A percentile compares a stretch with the other conserved stretches of the same genome.
Conservation (phyloP, 2,329 filamentous ascomycete genomes). For the Colletotrichum cuscutae region DNA sequence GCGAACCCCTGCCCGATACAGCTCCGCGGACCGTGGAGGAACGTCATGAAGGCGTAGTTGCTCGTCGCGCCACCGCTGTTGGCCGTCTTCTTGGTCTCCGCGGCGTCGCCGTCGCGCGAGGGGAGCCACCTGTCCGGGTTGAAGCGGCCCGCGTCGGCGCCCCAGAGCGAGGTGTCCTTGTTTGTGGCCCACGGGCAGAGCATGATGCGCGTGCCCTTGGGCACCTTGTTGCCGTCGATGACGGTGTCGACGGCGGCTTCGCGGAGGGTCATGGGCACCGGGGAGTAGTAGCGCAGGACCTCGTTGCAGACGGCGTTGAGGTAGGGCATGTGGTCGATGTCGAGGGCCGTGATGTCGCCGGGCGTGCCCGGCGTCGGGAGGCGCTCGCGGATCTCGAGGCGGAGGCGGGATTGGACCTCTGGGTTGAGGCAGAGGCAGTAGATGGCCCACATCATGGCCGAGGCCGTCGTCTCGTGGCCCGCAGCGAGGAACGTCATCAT, state of each 20-base stretch:
- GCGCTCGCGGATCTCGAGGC: constrained; percentile 71
- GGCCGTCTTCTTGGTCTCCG: constrained; percentile 49
- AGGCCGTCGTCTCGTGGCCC: constrained; percentile 82
- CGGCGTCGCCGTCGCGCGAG: constrained; percentile 46
- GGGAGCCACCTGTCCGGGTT: constrained; percentile 81
- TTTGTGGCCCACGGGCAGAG: constrained; percentile 77
- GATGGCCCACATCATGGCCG: constrained; percentile 79
- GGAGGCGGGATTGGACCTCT: constrained; percentile 72
- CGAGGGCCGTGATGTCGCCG: constrained; percentile 57
- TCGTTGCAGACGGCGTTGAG: constrained; percentile 84
- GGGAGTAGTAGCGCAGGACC: constrained; percentile 76
- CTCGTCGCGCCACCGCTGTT: constrained; percentile 77
- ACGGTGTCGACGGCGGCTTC: constrained; percentile 71
- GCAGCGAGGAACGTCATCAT: constrained; percentile 91
- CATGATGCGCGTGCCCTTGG: constrained; percentile 76
- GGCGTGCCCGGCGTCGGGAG: constrained; percentile 61
- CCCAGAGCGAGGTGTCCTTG: constrained; percentile 77
- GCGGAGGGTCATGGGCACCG: constrained; percentile 78
- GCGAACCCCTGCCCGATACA: constrained; percentile 89
- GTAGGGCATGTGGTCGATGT: constrained; percentile 81
- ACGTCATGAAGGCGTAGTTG: constrained; percentile 84
- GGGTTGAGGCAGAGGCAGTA: constrained; percentile 76
- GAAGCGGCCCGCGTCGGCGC: constrained; percentile 78
- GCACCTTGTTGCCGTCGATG: constrained; percentile 73
- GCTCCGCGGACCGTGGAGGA: constrained; percentile 85